Base-by-base conservation (phyloP, 352 stramenopile species). In the Phytophthora litchii region DNA sequence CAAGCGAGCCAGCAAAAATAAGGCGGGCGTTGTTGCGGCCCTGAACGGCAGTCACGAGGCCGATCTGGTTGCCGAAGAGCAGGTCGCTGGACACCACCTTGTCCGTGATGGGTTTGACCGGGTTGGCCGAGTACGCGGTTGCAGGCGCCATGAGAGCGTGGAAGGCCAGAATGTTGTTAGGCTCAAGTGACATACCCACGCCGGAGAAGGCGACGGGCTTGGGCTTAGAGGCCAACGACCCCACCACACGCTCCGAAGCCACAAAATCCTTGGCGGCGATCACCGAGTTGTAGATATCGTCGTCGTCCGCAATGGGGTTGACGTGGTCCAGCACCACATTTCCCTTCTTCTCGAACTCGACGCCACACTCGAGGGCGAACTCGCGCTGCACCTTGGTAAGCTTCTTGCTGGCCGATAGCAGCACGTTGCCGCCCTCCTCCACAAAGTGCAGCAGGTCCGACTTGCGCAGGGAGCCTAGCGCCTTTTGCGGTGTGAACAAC, bases 1-100 rank as follows among this genome's bases (percentile, higher is more conserved):
- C 87, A 27, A 96, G 62, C 34, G 89, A 97, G 27, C 89, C 91
- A 16, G 83, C 60, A 52, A 98, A 89, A 20, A 97, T 62, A 17
- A 97, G 69, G 9, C 92, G 88, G 14, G 91, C 89, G 51, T 98
- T 98, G 80, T 95, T 97, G 47, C 91, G 89, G 12, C 64, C 87
- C 66, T 97, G 92, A 10, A 96, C 72, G n/a, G 80, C 88, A 8
- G 80, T 89, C 25, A 96, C 86, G 38, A 95, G 74, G 2, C 81
- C 83, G 43, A 95, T 89, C 60, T 90, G 70, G 49, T 88, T 83
- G 49, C 80, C 79, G 42, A 89, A 91, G 10, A 87, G 68, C 53
- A 91, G 45, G 54, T 90, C 78, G 54, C 79, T 77, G 68, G 76
- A 54, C 48, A 81, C 59, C 43, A 90, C 53, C 68, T 85, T 77